Conservation (phyloP, 768 basidiomycete genomes). For the Pulveroboletus sp. region DNA sequence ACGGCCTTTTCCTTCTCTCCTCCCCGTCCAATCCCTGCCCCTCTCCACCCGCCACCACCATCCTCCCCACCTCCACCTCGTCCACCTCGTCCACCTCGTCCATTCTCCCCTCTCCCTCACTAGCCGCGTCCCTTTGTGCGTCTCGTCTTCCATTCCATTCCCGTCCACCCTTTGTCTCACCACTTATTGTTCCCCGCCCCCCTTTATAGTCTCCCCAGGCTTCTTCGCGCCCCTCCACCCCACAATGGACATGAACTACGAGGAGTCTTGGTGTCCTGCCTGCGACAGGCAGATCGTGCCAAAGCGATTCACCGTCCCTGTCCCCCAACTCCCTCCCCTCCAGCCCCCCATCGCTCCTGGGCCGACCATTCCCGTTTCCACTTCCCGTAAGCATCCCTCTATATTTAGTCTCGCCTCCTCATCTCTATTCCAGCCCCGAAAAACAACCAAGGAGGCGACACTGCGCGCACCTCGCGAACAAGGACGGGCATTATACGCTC, state of each 20-base stretch:
- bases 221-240: conserved; percentile 5
- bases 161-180: conserved; percentile 18
- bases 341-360: conserved; percentile 18
- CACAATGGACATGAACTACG: conserved; percentile 41
- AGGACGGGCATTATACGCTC: conserved; percentile 36
- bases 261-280: conserved; percentile 76
- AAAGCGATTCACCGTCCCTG: conserved; percentile 57
- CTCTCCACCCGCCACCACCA: conserved; percentile 19
- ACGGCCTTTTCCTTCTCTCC: conserved; percentile 24
- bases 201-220: conserved; percentile 3
- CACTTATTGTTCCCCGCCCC: conserved; percentile 3
- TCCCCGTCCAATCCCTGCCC: conserved; percentile 24
- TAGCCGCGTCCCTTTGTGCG: conserved; percentile 4
- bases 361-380: conserved; percentile 37
- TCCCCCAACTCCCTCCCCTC: conserved; percentile 25
- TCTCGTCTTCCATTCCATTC: neutral
- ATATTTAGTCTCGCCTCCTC: conserved; percentile 1
- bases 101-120: too few relatives aligned
- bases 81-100: too few relatives aligned
- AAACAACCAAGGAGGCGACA: conserved; percentile 22
- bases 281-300: conserved; percentile 78
- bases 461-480: conserved; percentile 28
- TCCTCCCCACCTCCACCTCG: conserved; percentile 6
- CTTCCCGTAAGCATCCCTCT: conserved; percentile 33
- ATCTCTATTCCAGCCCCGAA: conserved; percentile 18